phyloP scores from a whole-genome alignment of 2,329 filamentous ascomycete genomes.

The Fusarium sp. region DNA sequence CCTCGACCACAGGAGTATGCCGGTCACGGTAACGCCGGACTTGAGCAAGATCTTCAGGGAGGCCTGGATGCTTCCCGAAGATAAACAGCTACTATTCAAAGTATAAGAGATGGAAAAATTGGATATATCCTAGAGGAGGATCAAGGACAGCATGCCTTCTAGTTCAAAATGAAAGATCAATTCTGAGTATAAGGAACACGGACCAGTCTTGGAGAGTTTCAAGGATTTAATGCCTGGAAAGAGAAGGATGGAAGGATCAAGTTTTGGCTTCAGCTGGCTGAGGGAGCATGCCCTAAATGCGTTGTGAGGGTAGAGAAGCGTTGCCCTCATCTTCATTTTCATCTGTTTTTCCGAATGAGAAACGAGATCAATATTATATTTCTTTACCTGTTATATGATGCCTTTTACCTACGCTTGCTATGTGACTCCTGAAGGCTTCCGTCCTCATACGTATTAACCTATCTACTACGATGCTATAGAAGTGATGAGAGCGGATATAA shows the following conservation, averaged over 20 bases:
- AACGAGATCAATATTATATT: constrained; percentile 43
- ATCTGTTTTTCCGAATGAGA: constrained; percentile 35
- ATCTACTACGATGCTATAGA: not conserved
- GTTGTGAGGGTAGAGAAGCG: constrained; percentile 10
- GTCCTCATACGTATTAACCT: not conserved
- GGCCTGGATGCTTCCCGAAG: constrained; percentile 52
- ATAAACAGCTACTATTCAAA: constrained; percentile 40
- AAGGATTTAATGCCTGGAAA: constrained; percentile 34
- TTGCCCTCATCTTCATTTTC: constrained; percentile 25
- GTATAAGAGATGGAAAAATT: not conserved
- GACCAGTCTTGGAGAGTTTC: constrained; percentile 13
- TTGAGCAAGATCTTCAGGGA: constrained; percentile 70
- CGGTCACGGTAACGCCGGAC: constrained; percentile 56
- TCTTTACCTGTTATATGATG: constrained; percentile 29
- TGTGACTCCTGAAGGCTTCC: not conserved
- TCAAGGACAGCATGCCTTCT: constrained; percentile 8
- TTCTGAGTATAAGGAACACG: not conserved
- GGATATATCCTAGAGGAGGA: constrained; percentile 6
- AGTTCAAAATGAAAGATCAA: constrained; percentile 19
- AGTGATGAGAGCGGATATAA: not conserved
- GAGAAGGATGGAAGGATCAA: not conserved
- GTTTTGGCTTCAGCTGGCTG: constrained; percentile 4
- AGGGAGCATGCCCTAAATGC: constrained; percentile 18
- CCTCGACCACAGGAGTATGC: constrained; percentile 70
- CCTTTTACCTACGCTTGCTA: not conserved